Evolutionary conservation across 106 monocot genomes (phyloP).

Genomic region (Allium cepa): DNA sequence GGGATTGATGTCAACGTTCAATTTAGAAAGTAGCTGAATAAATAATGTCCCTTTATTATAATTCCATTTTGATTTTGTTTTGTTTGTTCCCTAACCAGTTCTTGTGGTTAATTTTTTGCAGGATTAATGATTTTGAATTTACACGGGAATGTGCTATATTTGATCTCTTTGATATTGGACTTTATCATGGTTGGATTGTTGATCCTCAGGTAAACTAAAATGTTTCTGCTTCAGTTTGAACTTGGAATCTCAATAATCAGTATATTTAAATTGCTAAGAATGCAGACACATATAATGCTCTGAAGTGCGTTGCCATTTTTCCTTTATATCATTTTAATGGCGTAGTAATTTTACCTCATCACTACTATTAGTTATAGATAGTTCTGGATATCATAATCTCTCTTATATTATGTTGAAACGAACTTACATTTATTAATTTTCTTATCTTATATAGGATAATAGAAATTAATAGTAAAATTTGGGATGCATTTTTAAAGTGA

Average conservation of each 20-base stretch:
- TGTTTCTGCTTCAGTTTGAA: not conserved
- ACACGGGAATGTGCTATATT: slow-evolving; percentile 93
- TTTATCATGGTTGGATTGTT: slow-evolving; percentile 97
- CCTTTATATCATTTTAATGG: no score
- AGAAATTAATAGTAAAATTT: no score
- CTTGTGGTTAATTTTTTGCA: slow-evolving; percentile 13
- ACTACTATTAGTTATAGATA: no score
- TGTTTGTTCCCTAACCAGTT: not conserved
- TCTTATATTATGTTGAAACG: no score
- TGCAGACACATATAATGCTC: no score
- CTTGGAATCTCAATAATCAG: not conserved
- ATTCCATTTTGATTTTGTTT: not conserved
- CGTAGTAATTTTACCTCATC: no score
- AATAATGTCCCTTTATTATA: not conserved
- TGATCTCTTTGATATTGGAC: slow-evolving; percentile 90
- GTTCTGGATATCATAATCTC: no score
- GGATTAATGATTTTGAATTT: slow-evolving; percentile 95
- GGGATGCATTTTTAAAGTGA: no score
- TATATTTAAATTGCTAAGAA: no score
- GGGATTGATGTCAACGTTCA: slow-evolving; percentile 93
- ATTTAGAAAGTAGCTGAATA: slow-evolving; percentile 73
- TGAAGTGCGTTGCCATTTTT: no score
- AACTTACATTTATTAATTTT: no score
- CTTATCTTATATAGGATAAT: no score
- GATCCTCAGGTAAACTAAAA: slow-evolving; percentile 68